These are phyloP conservation scores for Neophaeococcomyces mojaviensis DNA, from an alignment of 2,329 filamentous ascomycete genomes.

Conservation along the genomic window DNA sequence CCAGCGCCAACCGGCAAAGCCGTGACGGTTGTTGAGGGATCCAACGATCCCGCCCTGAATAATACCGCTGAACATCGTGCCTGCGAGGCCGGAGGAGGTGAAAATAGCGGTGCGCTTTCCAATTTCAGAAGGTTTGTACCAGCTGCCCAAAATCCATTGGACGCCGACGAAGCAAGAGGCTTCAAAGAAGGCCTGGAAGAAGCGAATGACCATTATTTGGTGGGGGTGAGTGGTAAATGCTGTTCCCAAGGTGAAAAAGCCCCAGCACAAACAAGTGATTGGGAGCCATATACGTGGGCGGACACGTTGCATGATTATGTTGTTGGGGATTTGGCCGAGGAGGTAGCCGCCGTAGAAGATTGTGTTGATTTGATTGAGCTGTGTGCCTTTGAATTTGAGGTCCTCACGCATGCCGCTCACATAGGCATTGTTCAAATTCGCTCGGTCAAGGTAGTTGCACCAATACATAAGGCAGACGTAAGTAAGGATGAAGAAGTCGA, in stretches of 20 bases:
- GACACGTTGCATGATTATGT: slow-evolving; percentile 26
- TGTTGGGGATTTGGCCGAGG: slow-evolving; percentile 27
- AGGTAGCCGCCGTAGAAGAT: slow-evolving; percentile 18
- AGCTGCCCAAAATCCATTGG: slow-evolving; percentile 23
- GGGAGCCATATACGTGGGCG: slow-evolving; percentile 28
- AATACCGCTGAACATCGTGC: slow-evolving; percentile 13
- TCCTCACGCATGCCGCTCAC: slow-evolving; percentile 32
- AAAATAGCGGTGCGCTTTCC: slow-evolving; percentile 33
- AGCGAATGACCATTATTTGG: slow-evolving; percentile 19
- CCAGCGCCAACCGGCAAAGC: slow-evolving; percentile 40
- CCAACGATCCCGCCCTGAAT: slow-evolving; percentile 24
- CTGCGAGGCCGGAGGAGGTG: slow-evolving; percentile 27
- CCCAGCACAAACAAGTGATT: slow-evolving; percentile 27
- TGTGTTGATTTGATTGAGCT: slow-evolving; percentile 27
- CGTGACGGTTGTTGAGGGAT: slow-evolving; percentile 43
- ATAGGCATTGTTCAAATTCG: slow-evolving; percentile 45
- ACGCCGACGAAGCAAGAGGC: slow-evolving; percentile 25
- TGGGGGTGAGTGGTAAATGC: slow-evolving; percentile 11
- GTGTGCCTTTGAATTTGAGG: slow-evolving; percentile 27
- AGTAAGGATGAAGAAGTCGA: slow-evolving; percentile 43
- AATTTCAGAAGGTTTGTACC: slow-evolving; percentile 27
- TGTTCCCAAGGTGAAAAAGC: slow-evolving; percentile 25
- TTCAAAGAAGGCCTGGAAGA: slow-evolving; percentile 18
- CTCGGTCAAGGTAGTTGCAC: slow-evolving; percentile 41
- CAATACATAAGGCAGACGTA: slow-evolving; percentile 43